Evolutionary conservation across 179 eudicot species (phyloP).

Genomic region (Spinacia oleracea): DNA sequence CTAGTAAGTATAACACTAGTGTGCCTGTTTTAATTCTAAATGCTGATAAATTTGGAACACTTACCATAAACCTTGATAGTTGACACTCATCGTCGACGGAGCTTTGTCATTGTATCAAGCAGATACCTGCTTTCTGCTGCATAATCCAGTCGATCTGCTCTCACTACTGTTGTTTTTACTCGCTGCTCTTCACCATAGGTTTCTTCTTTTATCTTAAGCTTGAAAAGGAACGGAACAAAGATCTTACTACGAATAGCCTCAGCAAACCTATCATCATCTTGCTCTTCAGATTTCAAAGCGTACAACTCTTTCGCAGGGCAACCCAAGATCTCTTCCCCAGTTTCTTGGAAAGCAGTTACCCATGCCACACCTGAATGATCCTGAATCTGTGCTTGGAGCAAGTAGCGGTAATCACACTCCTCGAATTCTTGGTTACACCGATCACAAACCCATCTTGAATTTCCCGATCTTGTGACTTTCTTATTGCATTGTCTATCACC

Average conservation of each 20-base stretch:
- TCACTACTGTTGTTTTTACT: conserved; percentile 80
- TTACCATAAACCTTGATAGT: neutral
- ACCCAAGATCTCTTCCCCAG: conserved; percentile 87
- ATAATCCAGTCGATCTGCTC: conserved; percentile 69
- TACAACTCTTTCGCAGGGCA: conserved; percentile 85
- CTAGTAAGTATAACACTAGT: neutral
- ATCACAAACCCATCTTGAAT: conserved; percentile 81
- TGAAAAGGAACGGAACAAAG: conserved; percentile 51
- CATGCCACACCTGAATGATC: conserved; percentile 86
- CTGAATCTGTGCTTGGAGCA: conserved; percentile 90
- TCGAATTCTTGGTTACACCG: conserved; percentile 94
- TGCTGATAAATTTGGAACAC: neutral
- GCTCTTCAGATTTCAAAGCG: conserved; percentile 56
- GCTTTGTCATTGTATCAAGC: conserved; percentile 48
- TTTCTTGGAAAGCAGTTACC: conserved; percentile 94
- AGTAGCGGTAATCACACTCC: conserved; percentile 94
- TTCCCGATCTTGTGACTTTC: conserved; percentile 80
- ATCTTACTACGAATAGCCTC: conserved; percentile 53
- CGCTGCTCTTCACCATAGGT: conserved; percentile 86
- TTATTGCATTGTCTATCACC: conserved; percentile 92
- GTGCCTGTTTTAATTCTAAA: neutral
- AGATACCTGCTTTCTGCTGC: conserved; percentile 59
- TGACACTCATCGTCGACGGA: conserved; percentile 17
- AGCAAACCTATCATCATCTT: conserved; percentile 53
- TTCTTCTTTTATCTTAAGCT: conserved; percentile 92